A percentile compares a stretch with the other conserved stretches of the same genome.
Evolutionary conservation across 2,329 filamentous ascomycete genomes (phyloP).

Genomic region (Pseudogymnoascus sp.): DNA sequence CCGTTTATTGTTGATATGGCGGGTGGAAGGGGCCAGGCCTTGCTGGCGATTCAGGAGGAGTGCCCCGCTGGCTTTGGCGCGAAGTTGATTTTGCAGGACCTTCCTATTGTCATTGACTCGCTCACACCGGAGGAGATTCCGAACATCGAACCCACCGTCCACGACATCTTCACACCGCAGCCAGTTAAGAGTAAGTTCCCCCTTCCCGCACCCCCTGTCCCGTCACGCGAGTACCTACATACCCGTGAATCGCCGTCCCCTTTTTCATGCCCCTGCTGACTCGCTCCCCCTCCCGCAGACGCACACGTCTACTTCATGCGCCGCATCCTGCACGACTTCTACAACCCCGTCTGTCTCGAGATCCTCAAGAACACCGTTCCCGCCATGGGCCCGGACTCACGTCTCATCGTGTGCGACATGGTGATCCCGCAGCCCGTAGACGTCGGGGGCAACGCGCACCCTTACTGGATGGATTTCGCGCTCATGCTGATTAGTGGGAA

Average conservation of each 20-base stretch:
- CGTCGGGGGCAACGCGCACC: constrained; percentile 20
- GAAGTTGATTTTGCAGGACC: constrained; percentile 29
- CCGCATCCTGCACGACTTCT: constrained; percentile 30
- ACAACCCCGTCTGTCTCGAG: constrained; percentile 23
- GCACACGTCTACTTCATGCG: constrained; percentile 27
- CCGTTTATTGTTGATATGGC: constrained; percentile 11
- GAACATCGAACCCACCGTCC: constrained; percentile 22
- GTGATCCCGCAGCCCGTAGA: constrained; percentile 29
- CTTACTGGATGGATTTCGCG: constrained; percentile 30
- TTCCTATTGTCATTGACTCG: constrained; percentile 28
- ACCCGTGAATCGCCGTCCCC: too few species aligned
- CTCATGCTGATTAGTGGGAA: constrained; percentile 28
- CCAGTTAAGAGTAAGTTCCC: constrained; percentile 21
- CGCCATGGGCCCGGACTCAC: constrained; percentile 26
- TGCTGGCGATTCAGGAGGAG: constrained; percentile 12
- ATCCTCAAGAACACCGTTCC: constrained; percentile 24
- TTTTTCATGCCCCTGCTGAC: not conserved
- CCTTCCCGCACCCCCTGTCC: constrained; percentile 19
- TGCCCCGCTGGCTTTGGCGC: constrained; percentile 14
- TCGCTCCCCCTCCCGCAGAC: constrained; percentile 8
- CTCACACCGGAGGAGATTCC: constrained; percentile 15
- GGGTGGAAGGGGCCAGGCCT: constrained; percentile 8
- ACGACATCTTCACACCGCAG: constrained; percentile 29
- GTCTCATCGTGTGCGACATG: constrained; percentile 30
- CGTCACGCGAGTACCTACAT: not conserved